These are phyloP conservation scores for Ustilago shanxiensis DNA, from an alignment of 1,284 basidiomycete species.

Conservation along the genomic window DNA sequence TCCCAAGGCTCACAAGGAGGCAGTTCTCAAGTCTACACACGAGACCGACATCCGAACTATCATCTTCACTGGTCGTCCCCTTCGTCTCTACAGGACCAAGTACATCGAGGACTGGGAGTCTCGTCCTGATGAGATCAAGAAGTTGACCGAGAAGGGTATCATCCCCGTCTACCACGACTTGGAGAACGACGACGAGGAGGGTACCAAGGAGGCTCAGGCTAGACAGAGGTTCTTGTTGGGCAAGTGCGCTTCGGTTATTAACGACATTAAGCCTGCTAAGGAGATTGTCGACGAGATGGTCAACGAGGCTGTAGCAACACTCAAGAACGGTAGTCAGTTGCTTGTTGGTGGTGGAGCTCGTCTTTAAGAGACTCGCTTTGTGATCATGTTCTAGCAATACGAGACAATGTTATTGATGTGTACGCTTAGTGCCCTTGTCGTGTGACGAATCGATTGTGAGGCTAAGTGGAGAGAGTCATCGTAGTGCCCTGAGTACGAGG, in stretches of 20 bases:
- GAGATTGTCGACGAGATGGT: slow-evolving; percentile 65
- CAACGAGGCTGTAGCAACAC: slow-evolving; percentile 54
- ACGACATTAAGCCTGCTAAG: slow-evolving; percentile 64
- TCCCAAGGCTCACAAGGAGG: slow-evolving; percentile 65
- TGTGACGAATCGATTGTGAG: too few species aligned
- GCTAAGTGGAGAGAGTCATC: too few species aligned
- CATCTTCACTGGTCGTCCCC: slow-evolving; percentile 78
- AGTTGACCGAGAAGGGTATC: slow-evolving; percentile 60
- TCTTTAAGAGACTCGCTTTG: slow-evolving; percentile 11
- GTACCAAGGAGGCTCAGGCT: slow-evolving; percentile 53
- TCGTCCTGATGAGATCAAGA: slow-evolving; percentile 66
- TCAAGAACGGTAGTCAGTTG: slow-evolving; percentile 46
- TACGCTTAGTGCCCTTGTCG: too few species aligned
- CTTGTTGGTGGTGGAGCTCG: slow-evolving; percentile 40
- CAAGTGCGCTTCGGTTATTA: slow-evolving; percentile 74
- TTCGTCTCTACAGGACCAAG: slow-evolving; percentile 74
- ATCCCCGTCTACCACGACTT: slow-evolving; percentile 64
- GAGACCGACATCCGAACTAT: slow-evolving; percentile 64
- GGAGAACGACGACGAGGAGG: slow-evolving; percentile 64
- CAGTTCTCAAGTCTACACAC: slow-evolving; percentile 62
- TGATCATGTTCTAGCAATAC: background rate
- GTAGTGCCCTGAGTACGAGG: too few species aligned
- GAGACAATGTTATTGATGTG: background rate
- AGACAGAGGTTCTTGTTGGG: slow-evolving; percentile 61
- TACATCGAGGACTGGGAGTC: slow-evolving; percentile 65